Evolutionary conservation across 2,329 filamentous ascomycete genomes (phyloP).

Genomic region (Xylaria sp.): DNA sequence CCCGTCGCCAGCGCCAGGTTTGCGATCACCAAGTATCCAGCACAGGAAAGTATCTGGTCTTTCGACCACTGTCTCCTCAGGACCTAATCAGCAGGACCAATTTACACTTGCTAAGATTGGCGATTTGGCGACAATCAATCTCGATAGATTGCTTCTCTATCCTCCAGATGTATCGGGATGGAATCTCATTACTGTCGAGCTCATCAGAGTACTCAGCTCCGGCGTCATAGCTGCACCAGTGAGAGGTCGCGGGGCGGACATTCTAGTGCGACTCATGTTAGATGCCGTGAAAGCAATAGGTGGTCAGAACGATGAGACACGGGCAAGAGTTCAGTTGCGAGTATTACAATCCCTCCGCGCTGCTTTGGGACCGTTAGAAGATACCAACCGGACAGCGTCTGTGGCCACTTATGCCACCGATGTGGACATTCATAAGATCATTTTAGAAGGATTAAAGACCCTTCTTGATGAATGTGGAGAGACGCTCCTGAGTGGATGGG

Average conservation of each 20-base stretch:
- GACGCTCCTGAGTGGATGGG: conserved; percentile 84
- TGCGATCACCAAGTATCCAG: conserved; percentile 49
- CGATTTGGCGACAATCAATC: conserved; percentile 78
- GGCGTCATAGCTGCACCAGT: conserved; percentile 62
- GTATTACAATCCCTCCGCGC: conserved; percentile 74
- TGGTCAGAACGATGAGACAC: conserved; percentile 60
- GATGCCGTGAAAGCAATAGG: conserved; percentile 69
- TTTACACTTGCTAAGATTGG: conserved; percentile 79
- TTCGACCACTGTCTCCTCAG: conserved; percentile 57
- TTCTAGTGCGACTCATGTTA: conserved; percentile 67
- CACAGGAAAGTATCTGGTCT: conserved; percentile 62
- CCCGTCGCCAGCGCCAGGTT: conserved; percentile 48
- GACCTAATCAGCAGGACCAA: conserved; percentile 70
- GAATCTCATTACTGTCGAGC: conserved; percentile 70
- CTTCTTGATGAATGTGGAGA: conserved; percentile 92
- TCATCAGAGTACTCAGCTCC: conserved; percentile 64
- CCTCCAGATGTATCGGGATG: conserved; percentile 79
- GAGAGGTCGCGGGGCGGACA: conserved; percentile 70
- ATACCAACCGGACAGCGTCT: conserved; percentile 62
- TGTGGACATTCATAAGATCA: conserved; percentile 81
- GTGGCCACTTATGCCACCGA: conserved; percentile 72
- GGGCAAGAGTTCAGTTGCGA: conserved; percentile 75
- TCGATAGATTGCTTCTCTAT: conserved; percentile 77
- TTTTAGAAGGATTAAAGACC: conserved; percentile 82
- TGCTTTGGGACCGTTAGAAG: conserved; percentile 69